Conservation (phyloP, 2,329 filamentous ascomycete genomes). For the Rutstroemia sp. region DNA sequence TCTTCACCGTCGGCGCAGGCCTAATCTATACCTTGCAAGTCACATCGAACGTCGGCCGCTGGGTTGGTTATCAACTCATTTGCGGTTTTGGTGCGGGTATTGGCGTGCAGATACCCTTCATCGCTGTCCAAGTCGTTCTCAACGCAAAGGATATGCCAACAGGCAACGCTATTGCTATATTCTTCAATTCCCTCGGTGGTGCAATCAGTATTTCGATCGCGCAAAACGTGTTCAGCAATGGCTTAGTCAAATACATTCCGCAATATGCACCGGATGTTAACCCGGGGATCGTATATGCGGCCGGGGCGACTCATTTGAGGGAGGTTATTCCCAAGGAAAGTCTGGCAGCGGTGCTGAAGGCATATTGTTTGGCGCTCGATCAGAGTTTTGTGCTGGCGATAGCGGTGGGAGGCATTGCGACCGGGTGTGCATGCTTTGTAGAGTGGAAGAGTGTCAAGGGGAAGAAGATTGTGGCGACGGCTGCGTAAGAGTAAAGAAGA, state of each 20-base stretch:
- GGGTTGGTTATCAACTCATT: slow-evolving; percentile 48
- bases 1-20: slow-evolving; percentile 38
- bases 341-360: slow-evolving; percentile 33
- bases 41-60: slow-evolving; percentile 37
- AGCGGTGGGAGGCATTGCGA: slow-evolving; percentile 24
- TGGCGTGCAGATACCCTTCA: slow-evolving; percentile 41
- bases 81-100: slow-evolving; percentile 40
- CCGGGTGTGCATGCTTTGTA: slow-evolving; percentile 23
- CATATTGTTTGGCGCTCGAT: slow-evolving; percentile 31
- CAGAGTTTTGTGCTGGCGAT: slow-evolving; percentile 25
- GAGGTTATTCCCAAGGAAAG: slow-evolving; percentile 27
- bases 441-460: slow-evolving; percentile 29
- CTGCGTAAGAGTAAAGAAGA: slow-evolving; percentile 9
- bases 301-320: slow-evolving; percentile 37
- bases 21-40: slow-evolving; percentile 35
- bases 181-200: slow-evolving; percentile 51
- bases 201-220: slow-evolving; percentile 44
- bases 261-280: slow-evolving; percentile 28
- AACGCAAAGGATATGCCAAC: slow-evolving; percentile 44
- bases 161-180: slow-evolving; percentile 49
- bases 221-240: slow-evolving; percentile 39
- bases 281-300: slow-evolving; percentile 33
- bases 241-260: slow-evolving; percentile 23
- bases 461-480: slow-evolving; percentile 23
- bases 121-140: slow-evolving; percentile 44